These are phyloP conservation scores for Geotrichum macrosporum DNA, from an alignment of 1,139 yeast genomes.

Conservation along the genomic window DNA sequence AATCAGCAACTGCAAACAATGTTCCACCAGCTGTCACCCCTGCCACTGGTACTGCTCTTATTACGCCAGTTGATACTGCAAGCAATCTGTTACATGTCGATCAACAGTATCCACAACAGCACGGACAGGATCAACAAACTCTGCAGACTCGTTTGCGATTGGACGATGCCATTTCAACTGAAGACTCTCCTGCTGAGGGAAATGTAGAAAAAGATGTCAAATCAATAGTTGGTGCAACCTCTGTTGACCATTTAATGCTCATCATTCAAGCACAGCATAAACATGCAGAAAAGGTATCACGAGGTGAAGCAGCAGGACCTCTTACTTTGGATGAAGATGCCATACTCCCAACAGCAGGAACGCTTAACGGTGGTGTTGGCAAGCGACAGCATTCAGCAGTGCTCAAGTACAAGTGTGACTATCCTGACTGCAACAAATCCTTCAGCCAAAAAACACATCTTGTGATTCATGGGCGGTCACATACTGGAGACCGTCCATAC, in stretches of 20 bases:
- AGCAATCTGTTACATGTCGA: constrained; percentile 20
- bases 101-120: constrained; percentile 24
- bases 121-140: constrained; percentile 17
- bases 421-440: constrained; percentile 58
- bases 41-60: no score
- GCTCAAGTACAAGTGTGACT: constrained; percentile 59
- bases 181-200: constrained; percentile 21
- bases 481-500: constrained; percentile 66
- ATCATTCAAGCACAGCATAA: constrained; percentile 83
- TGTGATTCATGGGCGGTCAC: constrained; percentile 79
- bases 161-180: constrained; percentile 24
- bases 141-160: constrained; percentile 22
- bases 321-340: constrained; percentile 33
- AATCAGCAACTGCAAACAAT: no score
- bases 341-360: constrained; percentile 60
- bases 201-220: constrained; percentile 32
- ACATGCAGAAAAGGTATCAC: constrained; percentile 44
- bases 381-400: constrained; percentile 47
- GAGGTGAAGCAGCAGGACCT: constrained; percentile 31
- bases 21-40: no score
- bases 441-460: constrained; percentile 92
- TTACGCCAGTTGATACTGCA: no score
- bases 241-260: constrained; percentile 84
- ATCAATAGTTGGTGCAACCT: constrained; percentile 77
- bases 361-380: constrained; percentile 79